Base-by-base conservation (phyloP, 1,139 yeast species). In the Kazachstania sp. region DNA sequence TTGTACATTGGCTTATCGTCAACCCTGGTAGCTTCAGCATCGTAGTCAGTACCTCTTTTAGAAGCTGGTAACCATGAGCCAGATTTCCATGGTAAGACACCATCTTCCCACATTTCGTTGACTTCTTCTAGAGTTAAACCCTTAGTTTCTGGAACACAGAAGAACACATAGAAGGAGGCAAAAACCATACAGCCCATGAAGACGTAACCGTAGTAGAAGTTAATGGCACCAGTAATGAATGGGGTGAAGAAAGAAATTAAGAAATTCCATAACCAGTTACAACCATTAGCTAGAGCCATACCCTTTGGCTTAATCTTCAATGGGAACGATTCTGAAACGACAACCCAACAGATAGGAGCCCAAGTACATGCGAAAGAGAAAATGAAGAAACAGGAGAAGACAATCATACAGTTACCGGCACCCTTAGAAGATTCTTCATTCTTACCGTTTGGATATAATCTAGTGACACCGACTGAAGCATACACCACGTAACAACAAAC, bases 321-420 rank as follows among this genome's bases (percentile, higher is more conserved):
- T 46, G 52, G 54, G 48, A 48, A 51, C 36, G 54, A 37, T 42
- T 51, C 54, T 30, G 54, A 44, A 26, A 49, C 46, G 39, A 51
- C 42, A 28, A 51, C 44, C 39, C 36, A 50, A 7, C 49, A 44
- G 43, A 47, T 49, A 45, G 54, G 54, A 6, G 54, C 54, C 54
- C 52, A 51, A 3, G 53, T 44, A 29, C 48, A 45, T 18, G 52
- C 54, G 31, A 51, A 49, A 39, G 43, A 49, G 45, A 49, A 48
- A 31, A 51, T 49, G 34, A 48, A 51, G 43, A 51, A 49, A 36
- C 52, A 49, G 1, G 54, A 39, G 45, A 51, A 51, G 19, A 42
- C 47, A 42, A 51, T 51, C 54, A 51, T 51, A 48, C 50, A 50
- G 36, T 51, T 48, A 43, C 53, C 54, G 29, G 54, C 54, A 46